A percentile compares a stretch with the other conserved stretches of the same genome.
These are phyloP conservation scores for Metarhizium brunneum DNA, from an alignment of 2,329 filamentous ascomycete species.

Conservation along the genomic window DNA sequence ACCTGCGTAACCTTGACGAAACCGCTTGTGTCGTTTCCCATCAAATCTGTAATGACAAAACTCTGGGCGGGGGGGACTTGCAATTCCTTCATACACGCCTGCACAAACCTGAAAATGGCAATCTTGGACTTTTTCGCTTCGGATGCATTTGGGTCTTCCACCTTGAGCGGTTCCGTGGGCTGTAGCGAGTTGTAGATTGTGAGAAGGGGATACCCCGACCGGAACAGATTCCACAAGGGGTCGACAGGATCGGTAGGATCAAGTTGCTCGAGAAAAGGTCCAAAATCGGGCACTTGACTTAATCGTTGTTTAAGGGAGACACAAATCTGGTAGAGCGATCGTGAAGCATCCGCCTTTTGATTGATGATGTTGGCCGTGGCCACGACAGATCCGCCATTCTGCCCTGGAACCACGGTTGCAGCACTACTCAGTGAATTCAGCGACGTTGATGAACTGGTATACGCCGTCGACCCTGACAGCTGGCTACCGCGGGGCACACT, in stretches of 20 bases:
- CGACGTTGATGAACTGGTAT: constrained; percentile 43
- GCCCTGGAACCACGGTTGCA: constrained; percentile 29
- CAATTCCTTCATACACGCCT: constrained; percentile 77
- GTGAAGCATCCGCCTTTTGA: constrained; percentile 82
- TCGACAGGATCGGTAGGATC: constrained; percentile 71
- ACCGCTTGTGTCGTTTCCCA: constrained; percentile 89
- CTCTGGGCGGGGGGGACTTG: constrained; percentile 72
- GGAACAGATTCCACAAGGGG: constrained; percentile 79
- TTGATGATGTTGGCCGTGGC: constrained; percentile 95
- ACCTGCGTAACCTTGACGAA: constrained; percentile 96
- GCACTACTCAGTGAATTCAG: constrained; percentile 38
- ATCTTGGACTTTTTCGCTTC: constrained; percentile 76
- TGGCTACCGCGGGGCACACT: constrained; percentile 49
- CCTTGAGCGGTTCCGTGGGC: constrained; percentile 57
- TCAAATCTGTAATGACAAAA: constrained; percentile 86
- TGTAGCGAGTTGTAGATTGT: constrained; percentile 81
- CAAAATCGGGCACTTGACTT: constrained; percentile 74
- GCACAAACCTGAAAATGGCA: constrained; percentile 85
- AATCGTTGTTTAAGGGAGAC: constrained; percentile 75
- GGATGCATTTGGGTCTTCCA: constrained; percentile 51
- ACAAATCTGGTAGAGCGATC: constrained; percentile 93
- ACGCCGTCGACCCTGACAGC: constrained; percentile 51
- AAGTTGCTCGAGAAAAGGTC: constrained; percentile 63
- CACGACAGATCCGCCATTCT: constrained; percentile 53
- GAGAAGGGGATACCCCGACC: constrained; percentile 74